Base-by-base conservation (phyloP, 2,329 filamentous ascomycete genomes). In the Ceratocystis albifundus region DNA sequence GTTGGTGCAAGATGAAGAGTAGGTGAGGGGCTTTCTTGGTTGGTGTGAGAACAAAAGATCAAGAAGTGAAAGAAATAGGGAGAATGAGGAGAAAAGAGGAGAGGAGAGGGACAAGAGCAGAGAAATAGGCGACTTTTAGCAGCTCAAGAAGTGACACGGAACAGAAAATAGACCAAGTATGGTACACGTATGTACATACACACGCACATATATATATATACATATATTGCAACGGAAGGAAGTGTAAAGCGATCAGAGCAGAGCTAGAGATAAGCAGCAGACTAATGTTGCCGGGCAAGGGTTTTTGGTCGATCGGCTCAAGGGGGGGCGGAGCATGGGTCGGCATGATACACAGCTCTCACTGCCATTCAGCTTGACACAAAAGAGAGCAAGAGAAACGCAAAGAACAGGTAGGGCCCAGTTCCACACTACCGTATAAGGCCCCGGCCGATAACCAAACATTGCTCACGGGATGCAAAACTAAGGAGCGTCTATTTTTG, bases 271-370 rank as follows among this genome's bases (percentile, higher is more conserved):
- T 45, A 62, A 36, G 32, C 32, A 44, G n/a, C 20, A 25, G 61
- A 62, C 25, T 22, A 62, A 62, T 22, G 44, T 22, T 41, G 36
- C 61, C 36, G 48, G 61, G 25, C 36, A 25, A 46, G 22, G 20
- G 48, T 22, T 53, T 53, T 28, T 53, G 48, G 48, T 53, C 25
- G 48, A 53, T 53, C 48, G 32, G 44, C 41, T 63, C 61, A 32
- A 62, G 61, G 20, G 17, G 41, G 17, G 22, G 36, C 36, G 44
- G 41, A 45, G 46, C 61, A 63, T 48, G 61, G 61, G 36, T 41
- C 61, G 61, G 46, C 22, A 63, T 63, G 48, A 44, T 46, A 63
- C 55, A 59, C 25, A 41, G 36, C 36, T 41, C 36, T 41, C 15
- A 30, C 25, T 28, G 55, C 55, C 25, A 59, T 41, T 41, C 36